phyloP scores from a whole-genome alignment of 2,329 filamentous ascomycete species.

The Clonostachys byssicola region DNA sequence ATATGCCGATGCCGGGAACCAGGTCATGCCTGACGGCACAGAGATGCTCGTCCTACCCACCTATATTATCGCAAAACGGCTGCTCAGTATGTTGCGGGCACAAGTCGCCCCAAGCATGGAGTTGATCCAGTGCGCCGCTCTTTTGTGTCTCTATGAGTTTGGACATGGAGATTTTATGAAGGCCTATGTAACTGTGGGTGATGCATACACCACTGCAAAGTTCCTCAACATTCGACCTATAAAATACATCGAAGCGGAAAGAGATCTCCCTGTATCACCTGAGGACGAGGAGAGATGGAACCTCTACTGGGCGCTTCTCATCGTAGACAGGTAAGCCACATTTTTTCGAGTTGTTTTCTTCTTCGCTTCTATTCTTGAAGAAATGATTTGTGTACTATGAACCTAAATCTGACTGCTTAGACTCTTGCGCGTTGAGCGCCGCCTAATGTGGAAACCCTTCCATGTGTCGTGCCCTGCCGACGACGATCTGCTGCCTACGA shows the following conservation, averaged over 20 bases:
- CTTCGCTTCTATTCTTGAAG: not conserved
- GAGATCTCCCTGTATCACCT: constrained; percentile 15
- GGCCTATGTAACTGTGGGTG: constrained; percentile 36
- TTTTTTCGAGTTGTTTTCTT: not conserved
- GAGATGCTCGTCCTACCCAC: constrained; percentile 32
- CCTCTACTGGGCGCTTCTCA: constrained; percentile 38
- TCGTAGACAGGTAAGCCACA: constrained; percentile 32
- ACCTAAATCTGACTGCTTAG: constrained; percentile 3
- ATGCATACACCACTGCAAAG: constrained; percentile 28
- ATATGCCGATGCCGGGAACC: constrained; percentile 27
- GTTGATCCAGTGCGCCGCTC: constrained; percentile 32
- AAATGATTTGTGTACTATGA: no score
- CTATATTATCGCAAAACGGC: constrained; percentile 31
- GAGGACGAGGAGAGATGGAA: constrained; percentile 32
- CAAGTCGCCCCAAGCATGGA: constrained; percentile 28
- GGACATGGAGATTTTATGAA: constrained; percentile 33
- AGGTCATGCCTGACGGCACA: constrained; percentile 18
- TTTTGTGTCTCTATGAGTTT: constrained; percentile 37
- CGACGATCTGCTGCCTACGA: constrained; percentile 25
- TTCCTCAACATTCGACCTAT: constrained; percentile 28
- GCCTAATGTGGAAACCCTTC: constrained; percentile 20
- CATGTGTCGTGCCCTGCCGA: constrained; percentile 28
- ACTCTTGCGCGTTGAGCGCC: constrained; percentile 22
- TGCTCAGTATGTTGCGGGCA: constrained; percentile 26
- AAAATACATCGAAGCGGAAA: constrained; percentile 22